These are phyloP conservation scores for Clitocybe nebularis DNA, from an alignment of 1,284 basidiomycete genomes.

Conservation along the genomic window DNA sequence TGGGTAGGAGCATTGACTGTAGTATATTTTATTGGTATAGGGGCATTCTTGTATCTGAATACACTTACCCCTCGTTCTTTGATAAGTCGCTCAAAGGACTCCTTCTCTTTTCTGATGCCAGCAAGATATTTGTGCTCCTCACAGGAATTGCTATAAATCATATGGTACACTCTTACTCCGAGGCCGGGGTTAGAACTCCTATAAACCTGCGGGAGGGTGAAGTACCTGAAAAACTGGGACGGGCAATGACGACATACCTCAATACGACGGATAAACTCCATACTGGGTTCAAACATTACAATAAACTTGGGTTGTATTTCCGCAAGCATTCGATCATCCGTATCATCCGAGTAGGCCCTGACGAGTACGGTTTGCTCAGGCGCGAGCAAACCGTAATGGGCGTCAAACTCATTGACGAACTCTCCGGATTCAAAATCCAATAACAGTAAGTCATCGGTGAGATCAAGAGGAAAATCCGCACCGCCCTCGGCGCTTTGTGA, in stretches of 20 bases:
- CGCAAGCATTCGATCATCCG: slow-evolving; percentile 85
- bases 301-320: slow-evolving; percentile 91
- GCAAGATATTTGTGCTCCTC: slow-evolving; percentile 96
- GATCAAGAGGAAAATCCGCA: slow-evolving; percentile 15
- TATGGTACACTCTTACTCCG: slow-evolving; percentile 90
- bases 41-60: slow-evolving; percentile 1
- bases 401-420: slow-evolving; percentile 60
- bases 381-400: slow-evolving; percentile 77
- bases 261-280: slow-evolving; percentile 88
- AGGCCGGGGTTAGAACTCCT: slow-evolving; percentile 77
- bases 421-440: slow-evolving; percentile 31
- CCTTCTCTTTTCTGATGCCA: slow-evolving; percentile 87
- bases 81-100: slow-evolving; percentile 92
- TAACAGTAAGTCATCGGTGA: slow-evolving; percentile 18
- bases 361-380: slow-evolving; percentile 84
- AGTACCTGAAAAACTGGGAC: neutral
- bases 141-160: slow-evolving; percentile 89
- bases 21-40: slow-evolving; percentile 5
- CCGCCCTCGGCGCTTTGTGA: slow-evolving; percentile 20
- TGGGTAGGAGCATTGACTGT: slow-evolving; percentile 88
- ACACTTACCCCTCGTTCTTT: slow-evolving; percentile 81
- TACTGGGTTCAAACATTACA: slow-evolving; percentile 93
- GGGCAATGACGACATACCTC: slow-evolving; percentile 63
- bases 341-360: slow-evolving; percentile 87
- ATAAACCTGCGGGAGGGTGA: slow-evolving; percentile 65